These are phyloP conservation scores for Colletotrichum lupini DNA, from an alignment of 2,329 filamentous ascomycete species.

Conservation along the genomic window DNA sequence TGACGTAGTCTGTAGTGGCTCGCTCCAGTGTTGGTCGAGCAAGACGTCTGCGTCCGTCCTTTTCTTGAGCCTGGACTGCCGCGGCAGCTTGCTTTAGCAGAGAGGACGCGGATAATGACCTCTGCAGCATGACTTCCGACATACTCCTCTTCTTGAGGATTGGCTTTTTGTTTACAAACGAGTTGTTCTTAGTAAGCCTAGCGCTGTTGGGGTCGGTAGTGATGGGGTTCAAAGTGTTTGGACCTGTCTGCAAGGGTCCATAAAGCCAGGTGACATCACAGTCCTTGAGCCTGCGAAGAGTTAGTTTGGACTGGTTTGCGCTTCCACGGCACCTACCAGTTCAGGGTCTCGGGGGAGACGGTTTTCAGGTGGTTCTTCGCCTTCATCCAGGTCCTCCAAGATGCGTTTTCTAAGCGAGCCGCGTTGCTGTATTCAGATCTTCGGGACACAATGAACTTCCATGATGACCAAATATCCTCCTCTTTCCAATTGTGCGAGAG, in stretches of 20 bases:
- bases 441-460: conserved; percentile 90
- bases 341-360: conserved; percentile 89
- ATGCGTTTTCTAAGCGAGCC: conserved; percentile 90
- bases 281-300: conserved; percentile 84
- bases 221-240: conserved; percentile 62
- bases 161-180: conserved; percentile 82
- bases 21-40: conserved; percentile 69
- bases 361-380: conserved; percentile 88
- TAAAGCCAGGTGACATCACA: conserved; percentile 98
- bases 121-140: conserved; percentile 93
- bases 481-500: conserved; percentile 93
- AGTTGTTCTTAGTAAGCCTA: conserved; percentile 65
- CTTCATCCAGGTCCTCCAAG: conserved; percentile 97
- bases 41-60: conserved; percentile 59
- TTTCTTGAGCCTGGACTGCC: conserved; percentile 85
- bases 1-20: conserved; percentile 75
- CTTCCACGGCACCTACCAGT: conserved; percentile 75
- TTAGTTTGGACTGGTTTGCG: conserved; percentile 19
- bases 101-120: conserved; percentile 88
- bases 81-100: conserved; percentile 90
- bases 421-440: conserved; percentile 83
- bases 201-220: conserved; percentile 52
- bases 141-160: conserved; percentile 97
- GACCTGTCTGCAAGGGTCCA: conserved; percentile 85
- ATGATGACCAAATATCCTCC: conserved; percentile 97